phyloP scores from a whole-genome alignment of 2,329 filamentous ascomycete species.

The Fusarium duplospermum region DNA sequence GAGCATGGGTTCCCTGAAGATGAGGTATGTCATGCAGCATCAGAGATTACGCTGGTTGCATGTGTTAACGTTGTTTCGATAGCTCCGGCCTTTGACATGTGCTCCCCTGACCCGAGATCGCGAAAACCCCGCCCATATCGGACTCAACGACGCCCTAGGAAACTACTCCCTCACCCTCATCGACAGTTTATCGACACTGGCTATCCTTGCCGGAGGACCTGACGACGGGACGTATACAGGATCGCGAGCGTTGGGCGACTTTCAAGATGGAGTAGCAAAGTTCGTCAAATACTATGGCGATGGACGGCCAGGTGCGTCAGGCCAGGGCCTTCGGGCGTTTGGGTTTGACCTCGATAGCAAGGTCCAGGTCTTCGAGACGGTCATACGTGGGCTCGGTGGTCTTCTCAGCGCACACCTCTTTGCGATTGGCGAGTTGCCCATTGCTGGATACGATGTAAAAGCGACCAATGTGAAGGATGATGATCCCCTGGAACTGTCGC shows the following conservation, averaged over 20 bases:
- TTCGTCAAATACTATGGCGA: constrained; percentile 90
- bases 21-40: constrained; percentile 64
- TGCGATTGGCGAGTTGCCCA: constrained; percentile 89
- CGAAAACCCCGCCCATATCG: constrained; percentile 81
- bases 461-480: constrained; percentile 45
- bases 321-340: constrained; percentile 76
- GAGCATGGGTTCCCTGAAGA: constrained; percentile 94
- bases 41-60: not conserved
- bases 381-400: constrained; percentile 92
- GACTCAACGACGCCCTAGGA: constrained; percentile 93
- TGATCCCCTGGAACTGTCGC: constrained; percentile 59
- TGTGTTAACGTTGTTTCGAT: constrained; percentile 35
- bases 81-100: constrained; percentile 89
- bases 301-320: constrained; percentile 75
- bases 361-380: constrained; percentile 98
- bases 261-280: constrained; percentile 81
- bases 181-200: constrained; percentile 93
- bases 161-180: constrained; percentile 97
- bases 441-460: constrained; percentile 76
- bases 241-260: constrained; percentile 71
- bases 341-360: constrained; percentile 98
- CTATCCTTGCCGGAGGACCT: constrained; percentile 85
- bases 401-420: constrained; percentile 94
- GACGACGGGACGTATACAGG: constrained; percentile 52
- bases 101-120: constrained; percentile 85